Percentiles rank a stretch among this genome's conserved stretches.
Conservation (phyloP, 345 rosid genomes). For the Raphanus raphanistrum region DNA sequence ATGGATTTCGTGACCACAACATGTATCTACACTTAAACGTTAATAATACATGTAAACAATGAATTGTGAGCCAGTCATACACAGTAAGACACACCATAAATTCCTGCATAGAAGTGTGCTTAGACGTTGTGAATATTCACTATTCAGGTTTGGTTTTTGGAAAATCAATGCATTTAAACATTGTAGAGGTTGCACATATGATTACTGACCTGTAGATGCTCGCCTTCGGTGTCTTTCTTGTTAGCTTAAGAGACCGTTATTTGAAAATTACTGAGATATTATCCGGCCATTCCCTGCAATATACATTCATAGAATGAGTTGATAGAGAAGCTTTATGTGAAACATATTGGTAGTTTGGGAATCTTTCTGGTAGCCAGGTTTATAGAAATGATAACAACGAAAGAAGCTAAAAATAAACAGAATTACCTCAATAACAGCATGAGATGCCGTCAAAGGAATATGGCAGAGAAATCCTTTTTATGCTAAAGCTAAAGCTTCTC, state of each 20-base stretch:
- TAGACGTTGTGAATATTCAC: neutral
- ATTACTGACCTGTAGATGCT: neutral
- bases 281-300: conserved; percentile 91
- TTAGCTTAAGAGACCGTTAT: conserved; percentile 74
- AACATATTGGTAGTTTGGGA: neutral
- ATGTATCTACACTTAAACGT: neutral
- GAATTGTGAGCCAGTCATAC: neutral
- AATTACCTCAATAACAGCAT: conserved; percentile 92
- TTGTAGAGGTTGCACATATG: no score
- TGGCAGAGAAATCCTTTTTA: no score
- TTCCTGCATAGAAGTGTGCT: neutral
- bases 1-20: no score
- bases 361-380: neutral
- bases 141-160: neutral
- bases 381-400: neutral
- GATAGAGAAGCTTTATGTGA: neutral
- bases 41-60: neutral
- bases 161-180: neutral
- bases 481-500: no score
- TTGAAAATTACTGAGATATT: conserved; percentile 89
- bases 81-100: neutral
- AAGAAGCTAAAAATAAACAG: neutral
- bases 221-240: no score
- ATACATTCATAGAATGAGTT: neutral
- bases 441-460: conserved; percentile 40